Evolutionary conservation across 768 basidiomycete species (phyloP), one percentile per base, ranked within the genome.

Genomic region (Lentinula raphanica): DNA sequence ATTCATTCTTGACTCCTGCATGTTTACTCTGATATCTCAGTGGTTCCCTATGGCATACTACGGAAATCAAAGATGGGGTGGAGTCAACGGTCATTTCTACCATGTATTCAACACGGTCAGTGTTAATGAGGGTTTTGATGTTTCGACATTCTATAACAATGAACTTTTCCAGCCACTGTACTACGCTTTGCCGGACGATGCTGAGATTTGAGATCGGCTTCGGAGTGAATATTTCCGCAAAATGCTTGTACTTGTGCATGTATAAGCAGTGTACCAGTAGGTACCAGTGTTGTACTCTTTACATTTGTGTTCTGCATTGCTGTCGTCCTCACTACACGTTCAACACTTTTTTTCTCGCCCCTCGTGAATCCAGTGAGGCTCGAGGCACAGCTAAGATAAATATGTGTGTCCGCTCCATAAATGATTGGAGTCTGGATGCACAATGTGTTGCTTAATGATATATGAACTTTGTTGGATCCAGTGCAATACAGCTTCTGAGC

Each of bases 31-130:
- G 42, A n/a, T 23, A 23, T 11, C 35, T 35, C 55, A 89, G 88
- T 90, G 89, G 90, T 87, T 92, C 76, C 85, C 88, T 1, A 77
- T 83, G 77, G 79, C 79, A 58, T 92, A 88, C 65, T 85, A 85
- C 62, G 85, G 82, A 0, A 73, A 80, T 59, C 72, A 77, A 39
- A 63, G 71, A 38, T 60, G 70, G 23, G 84, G 83, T 15, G 88
- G 88, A 1, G 80, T 83, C 38, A 80, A 85, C 60, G 86, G 87
- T 0, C 89, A 91, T 66, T 83, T 74, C 60, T 91, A 92, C 64
- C 88, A 91, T 72, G 89, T 91, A 13, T 90, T 90, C 66, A 70
- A 80, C 35, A 87, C 86, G 48, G 87, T 88, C 62, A 62, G 85
- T 23, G 5, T 29, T n/a, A n/a, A n/a, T n/a, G n/a, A n/a, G n/a